Evolutionary conservation across 129 eudicot species (phyloP).

Genomic region (Helianthus tuberosus): DNA sequence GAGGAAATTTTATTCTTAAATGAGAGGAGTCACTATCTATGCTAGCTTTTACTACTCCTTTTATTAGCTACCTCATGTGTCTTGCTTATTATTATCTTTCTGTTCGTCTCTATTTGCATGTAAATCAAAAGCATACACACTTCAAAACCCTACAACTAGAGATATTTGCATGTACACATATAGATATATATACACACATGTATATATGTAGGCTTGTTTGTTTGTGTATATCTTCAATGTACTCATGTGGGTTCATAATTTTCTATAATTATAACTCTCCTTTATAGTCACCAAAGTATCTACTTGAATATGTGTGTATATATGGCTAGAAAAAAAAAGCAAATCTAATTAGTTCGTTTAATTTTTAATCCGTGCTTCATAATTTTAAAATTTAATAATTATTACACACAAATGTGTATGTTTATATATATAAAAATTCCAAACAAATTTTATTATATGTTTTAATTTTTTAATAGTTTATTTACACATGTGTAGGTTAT

Average conservation of each 20-base stretch:
- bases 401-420: no score
- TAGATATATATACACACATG: neutral
- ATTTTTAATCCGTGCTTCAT: no score
- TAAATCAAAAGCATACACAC: conserved; percentile 33
- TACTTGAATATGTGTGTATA: conserved; percentile 5
- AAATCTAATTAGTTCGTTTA: no score
- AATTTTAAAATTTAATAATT: no score
- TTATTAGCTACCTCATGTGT: conserved; percentile 39
- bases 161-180: neutral
- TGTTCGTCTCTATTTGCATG: conserved; percentile 32
- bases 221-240: neutral
- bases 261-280: conserved; percentile 23
- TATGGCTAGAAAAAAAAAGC: no score
- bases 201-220: neutral
- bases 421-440: no score
- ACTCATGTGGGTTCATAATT: neutral
- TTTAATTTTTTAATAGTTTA: no score
- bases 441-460: no score
- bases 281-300: conserved; percentile 32
- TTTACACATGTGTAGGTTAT: no score
- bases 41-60: conserved; percentile 22
- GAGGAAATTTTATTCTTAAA: conserved; percentile 45
- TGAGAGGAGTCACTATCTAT: conserved; percentile 44
- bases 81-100: conserved; percentile 33
- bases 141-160: conserved; percentile 17